phyloP scores from a whole-genome alignment of 768 basidiomycete species.

The Termitomyces sp. region DNA sequence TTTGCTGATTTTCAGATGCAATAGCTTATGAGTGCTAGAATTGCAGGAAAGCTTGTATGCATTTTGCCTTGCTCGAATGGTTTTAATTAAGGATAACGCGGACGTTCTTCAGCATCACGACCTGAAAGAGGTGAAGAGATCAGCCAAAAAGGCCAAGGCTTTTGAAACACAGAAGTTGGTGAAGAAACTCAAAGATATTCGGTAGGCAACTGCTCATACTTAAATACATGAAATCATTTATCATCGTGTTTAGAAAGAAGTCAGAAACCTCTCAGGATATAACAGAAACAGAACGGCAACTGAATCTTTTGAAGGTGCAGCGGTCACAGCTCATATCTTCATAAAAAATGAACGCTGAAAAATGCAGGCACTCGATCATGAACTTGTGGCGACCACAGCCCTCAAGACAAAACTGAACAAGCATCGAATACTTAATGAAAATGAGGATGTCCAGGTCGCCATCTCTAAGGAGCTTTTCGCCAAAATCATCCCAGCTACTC shows the following conservation, averaged over 20 bases:
- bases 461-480: conserved; percentile 41
- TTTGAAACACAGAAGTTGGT: conserved; percentile 83
- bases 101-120: conserved; percentile 59
- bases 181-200: conserved; percentile 70
- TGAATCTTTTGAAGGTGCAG: conserved; percentile 62
- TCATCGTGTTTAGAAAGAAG: conserved; percentile 25
- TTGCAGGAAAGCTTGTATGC: conserved; percentile 57
- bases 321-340: neutral
- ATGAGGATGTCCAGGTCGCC: conserved; percentile 42
- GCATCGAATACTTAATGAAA: conserved; percentile 52
- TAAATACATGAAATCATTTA: neutral
- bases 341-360: neutral
- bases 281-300: conserved; percentile 52
- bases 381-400: conserved; percentile 60
- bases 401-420: conserved; percentile 72
- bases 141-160: conserved; percentile 75
- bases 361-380: conserved; percentile 52
- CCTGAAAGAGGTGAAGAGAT: conserved; percentile 66
- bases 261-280: conserved; percentile 34
- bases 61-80: neutral
- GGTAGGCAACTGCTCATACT: conserved; percentile 35
- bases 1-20: conserved; percentile 10
- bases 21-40: conserved; percentile 38
- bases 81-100: neutral
- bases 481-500: conserved; percentile 26